These are phyloP conservation scores for Capsicum rhomboideum DNA, from an alignment of 257 asterid genomes.

Conservation along the genomic window DNA sequence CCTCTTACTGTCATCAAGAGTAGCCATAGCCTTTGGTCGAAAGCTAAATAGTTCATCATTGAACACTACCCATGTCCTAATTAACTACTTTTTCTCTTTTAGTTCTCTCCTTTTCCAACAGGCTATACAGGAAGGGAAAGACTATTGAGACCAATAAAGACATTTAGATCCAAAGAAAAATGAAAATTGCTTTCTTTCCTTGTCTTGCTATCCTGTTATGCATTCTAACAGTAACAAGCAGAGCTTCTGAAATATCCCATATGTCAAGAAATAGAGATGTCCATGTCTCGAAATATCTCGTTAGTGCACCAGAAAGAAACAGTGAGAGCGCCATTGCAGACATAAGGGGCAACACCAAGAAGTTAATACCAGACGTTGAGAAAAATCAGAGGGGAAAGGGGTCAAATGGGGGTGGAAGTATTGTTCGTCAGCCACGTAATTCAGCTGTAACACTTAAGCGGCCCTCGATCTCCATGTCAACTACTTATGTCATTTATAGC, in stretches of 20 bases:
- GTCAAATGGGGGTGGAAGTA: conserved; percentile 35
- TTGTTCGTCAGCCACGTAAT: conserved; percentile 24
- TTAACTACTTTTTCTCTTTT: background rate
- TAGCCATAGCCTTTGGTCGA: background rate
- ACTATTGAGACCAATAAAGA: background rate
- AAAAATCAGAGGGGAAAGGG: conserved; percentile 34
- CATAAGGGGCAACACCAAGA: background rate
- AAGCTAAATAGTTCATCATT: background rate
- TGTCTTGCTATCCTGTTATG: conserved; percentile 22
- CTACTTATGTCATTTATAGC: conserved; percentile 12
- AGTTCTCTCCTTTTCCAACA: background rate
- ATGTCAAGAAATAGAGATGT: background rate
- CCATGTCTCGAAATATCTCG: conserved; percentile 4
- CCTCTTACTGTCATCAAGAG: background rate
- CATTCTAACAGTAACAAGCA: conserved; percentile 4
- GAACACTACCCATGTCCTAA: background rate
- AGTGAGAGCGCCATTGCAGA: conserved; percentile 19
- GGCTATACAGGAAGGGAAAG: background rate
- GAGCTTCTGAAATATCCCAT: conserved; percentile 17
- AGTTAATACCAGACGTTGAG: background rate
- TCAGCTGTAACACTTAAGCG: conserved; percentile 2
- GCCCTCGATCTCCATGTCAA: conserved; percentile 5
- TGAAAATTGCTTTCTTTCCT: conserved; percentile 12
- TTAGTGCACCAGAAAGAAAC: background rate
- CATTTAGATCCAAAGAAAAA: background rate